Evolutionary conservation across 805 yeast species (phyloP).

Genomic region (Wickerhamomyces strasburgensis): DNA sequence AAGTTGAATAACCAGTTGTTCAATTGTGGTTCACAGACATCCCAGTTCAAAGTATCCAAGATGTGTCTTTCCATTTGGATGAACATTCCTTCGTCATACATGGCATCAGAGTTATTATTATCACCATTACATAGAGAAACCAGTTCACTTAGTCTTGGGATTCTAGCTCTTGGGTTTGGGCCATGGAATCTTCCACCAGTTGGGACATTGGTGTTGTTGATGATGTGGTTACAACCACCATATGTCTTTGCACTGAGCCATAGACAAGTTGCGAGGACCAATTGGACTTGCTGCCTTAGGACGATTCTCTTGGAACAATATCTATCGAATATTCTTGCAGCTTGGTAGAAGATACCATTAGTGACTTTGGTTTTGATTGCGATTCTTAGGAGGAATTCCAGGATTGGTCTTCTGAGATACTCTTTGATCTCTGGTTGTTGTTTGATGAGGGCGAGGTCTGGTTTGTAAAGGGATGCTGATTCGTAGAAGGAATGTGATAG

Average conservation of each 20-base stretch:
- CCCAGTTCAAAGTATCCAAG: constrained; percentile 68
- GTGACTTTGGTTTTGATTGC: constrained; percentile 58
- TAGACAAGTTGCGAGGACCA: constrained; percentile 85
- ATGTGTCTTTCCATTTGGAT: constrained; percentile 86
- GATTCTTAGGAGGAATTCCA: constrained; percentile 77
- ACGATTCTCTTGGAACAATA: constrained; percentile 87
- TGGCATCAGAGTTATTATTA: constrained; percentile 45
- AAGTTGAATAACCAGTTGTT: constrained; percentile 42
- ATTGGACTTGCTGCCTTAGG: constrained; percentile 78
- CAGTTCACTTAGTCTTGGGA: constrained; percentile 70
- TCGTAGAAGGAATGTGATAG: constrained; percentile 36
- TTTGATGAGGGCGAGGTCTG: constrained; percentile 61
- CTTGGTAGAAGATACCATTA: constrained; percentile 62
- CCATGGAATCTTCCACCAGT: constrained; percentile 60
- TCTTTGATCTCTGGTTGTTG: constrained; percentile 86
- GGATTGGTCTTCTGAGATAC: constrained; percentile 63
- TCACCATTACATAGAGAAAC: constrained; percentile 64
- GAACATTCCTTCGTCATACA: constrained; percentile 65
- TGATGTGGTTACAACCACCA: constrained; percentile 68
- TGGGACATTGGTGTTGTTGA: constrained; percentile 43
- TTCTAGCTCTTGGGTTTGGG: constrained; percentile 68
- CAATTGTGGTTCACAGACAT: constrained; percentile 58
- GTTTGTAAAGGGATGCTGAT: constrained; percentile 36
- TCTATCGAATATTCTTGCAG: constrained; percentile 77
- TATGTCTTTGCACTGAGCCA: constrained; percentile 90